Evolutionary conservation across 179 eudicot species (phyloP), one percentile per base, ranked within the genome.

Genomic region (Spinacia oleracea): DNA sequence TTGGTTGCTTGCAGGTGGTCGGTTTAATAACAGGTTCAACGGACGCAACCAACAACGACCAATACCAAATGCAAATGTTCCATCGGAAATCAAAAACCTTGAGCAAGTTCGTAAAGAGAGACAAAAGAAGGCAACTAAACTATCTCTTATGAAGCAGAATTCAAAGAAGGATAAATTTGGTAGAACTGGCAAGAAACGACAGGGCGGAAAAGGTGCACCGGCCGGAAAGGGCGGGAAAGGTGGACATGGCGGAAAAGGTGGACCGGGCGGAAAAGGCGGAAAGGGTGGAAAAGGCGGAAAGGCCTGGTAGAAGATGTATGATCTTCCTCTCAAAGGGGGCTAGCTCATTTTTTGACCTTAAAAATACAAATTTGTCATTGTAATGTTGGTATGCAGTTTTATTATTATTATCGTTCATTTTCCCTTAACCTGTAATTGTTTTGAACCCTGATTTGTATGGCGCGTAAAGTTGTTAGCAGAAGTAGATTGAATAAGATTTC

Each of bases 31-130:
- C 80, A 85, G 87, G 70, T 88, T 90, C 82, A 82, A 80, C 81
- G 86, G 97, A 72, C 90, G 95, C 62, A 88, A 60, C 72, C 83
- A 78, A 75, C 81, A 85, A 23, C 81, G 60, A 15, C 55, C 85
- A 16, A 81, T 93, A 40, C 98, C 97, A 0, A 95, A 95, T 80
- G 97, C 98, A 64, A 89, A 95, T 29, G 88, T 91, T 48, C 97
- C 89, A 34, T 91, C 97, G 2, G 98, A 95, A 78, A 87, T 95
- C 71, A 95, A 95, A 84, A 82, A 89, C 80, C 79, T 80, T 9
- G 97, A 95, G 27, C 98, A 95, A 82, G 93, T 95, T 80, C 88
- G 97, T 46, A 95, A 93, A 83, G 92, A 89, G 75, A 88, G 97
- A 83, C 93, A 93, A 81, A 89, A 85, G 80, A 95, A 93, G 82